Base-by-base conservation (phyloP, 139 green algal species). In the Cymbomonas tetramitiformis region DNA sequence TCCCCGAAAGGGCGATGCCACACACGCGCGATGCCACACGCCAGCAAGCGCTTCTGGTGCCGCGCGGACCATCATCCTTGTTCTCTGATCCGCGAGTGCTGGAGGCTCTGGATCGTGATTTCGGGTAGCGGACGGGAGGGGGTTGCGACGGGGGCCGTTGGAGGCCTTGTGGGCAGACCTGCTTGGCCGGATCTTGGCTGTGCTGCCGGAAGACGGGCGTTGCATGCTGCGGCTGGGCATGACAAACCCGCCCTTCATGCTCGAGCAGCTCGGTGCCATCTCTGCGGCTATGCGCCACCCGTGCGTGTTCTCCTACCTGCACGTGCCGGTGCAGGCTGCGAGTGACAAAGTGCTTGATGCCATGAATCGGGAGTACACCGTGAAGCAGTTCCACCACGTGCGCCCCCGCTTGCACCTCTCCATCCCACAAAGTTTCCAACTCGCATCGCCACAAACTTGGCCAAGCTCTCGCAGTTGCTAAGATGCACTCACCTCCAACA, bases 231-330 rank as follows among this genome's bases (percentile, higher is more conserved):
- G 87, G 0, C 41, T 95, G 10, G 87, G 87, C 25, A 95, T 95
- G 87, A 94, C 83, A 44, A 95, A 95, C 71, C 87, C 87, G 32
- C 87, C 87, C 10, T 95, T 85, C 75, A 90, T 95, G 18, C 68
- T 95, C 59, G 76, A 91, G 58, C 79, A 92, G 58, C 62, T 95
- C 36, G 55, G 72, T 2, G 77, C 62, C 0, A 70, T 91, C 18
- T 75, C 75, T 4, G 56, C 67, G 24, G 41, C 58, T 2, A 62
- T 79, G 56, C 55, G 61, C 23, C 79, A 95, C 67, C 79, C 79
- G 3, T 65, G 58, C 32, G 81, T 92, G 1, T 95, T 90, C 60
- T 55, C 68, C 6, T 94, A 86, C 61, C 69, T 96, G n/a, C 87
- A 96, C 58, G 70, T 96, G 8, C 87, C 87, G 10, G 83, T 95